phyloP scores from a whole-genome alignment of 2,329 filamentous ascomycete genomes.

The Cercospora citrullina region DNA sequence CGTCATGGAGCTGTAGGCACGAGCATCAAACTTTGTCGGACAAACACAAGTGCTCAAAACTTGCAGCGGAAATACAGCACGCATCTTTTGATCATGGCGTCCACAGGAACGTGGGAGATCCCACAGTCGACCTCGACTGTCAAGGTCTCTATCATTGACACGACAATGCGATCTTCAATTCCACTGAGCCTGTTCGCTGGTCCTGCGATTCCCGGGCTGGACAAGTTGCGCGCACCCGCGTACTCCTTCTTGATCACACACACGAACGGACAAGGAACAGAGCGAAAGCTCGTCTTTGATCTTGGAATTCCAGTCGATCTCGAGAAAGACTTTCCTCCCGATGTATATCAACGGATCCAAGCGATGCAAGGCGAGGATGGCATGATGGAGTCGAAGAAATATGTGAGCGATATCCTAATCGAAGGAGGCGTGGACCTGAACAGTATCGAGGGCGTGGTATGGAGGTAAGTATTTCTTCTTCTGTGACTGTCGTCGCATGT shows the following conservation, averaged over 20 bases:
- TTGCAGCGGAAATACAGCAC: neutral
- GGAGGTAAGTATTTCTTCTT: constrained; percentile 12
- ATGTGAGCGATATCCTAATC: constrained; percentile 42
- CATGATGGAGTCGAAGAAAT: constrained; percentile 41
- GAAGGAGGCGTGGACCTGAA: constrained; percentile 34
- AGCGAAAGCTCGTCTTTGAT: neutral
- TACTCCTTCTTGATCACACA: constrained; percentile 7
- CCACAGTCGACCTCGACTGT: constrained; percentile 9
- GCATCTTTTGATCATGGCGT: neutral
- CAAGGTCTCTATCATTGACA: constrained; percentile 9
- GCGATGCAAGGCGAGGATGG: constrained; percentile 7
- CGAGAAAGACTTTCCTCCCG: constrained; percentile 6
- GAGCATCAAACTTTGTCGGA: neutral
- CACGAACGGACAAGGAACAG: neutral
- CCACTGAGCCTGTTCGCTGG: constrained; percentile 2
- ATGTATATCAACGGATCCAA: neutral
- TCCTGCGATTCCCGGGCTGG: neutral
- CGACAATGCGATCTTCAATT: constrained; percentile 1
- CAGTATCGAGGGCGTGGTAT: constrained; percentile 37
- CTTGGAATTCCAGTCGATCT: constrained; percentile 8
- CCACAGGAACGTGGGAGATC: neutral
- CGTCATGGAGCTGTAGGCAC: neutral
- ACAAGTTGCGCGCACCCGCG: neutral
- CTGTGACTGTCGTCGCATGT: neutral
- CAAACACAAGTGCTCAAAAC: no score